phyloP scores from a whole-genome alignment of 2,329 filamentous ascomycete genomes.

The Alternaria consortialis region DNA sequence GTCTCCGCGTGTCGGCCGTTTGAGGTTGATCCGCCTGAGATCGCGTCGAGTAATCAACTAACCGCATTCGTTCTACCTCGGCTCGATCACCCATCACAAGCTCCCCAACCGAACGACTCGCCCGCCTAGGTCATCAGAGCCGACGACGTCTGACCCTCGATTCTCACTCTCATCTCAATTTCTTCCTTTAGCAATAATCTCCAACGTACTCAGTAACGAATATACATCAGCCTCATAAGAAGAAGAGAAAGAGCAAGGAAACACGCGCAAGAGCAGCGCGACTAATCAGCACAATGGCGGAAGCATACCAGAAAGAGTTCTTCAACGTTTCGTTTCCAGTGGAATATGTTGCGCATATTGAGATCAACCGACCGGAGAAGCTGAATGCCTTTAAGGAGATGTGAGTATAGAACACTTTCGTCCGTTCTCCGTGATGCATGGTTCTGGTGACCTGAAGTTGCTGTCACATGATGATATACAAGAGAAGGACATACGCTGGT shows the following conservation, averaged over 20 bases:
- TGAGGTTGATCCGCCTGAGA: background rate
- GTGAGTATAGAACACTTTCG: slow-evolving; percentile 50
- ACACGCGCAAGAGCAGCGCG: background rate
- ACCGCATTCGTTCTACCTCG: slow-evolving; percentile 4
- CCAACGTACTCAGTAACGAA: too few relatives aligned
- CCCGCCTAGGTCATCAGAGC: slow-evolving; percentile 22
- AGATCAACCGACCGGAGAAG: slow-evolving; percentile 88
- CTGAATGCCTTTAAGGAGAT: slow-evolving; percentile 84
- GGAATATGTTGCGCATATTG: slow-evolving; percentile 83
- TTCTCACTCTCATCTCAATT: background rate
- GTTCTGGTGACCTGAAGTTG: too few relatives aligned
- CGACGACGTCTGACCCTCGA: slow-evolving; percentile 1
- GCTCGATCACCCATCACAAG: slow-evolving; percentile 10
- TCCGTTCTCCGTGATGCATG: fast-evolving
- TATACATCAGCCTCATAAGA: too few relatives aligned
- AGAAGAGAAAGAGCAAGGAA: slow-evolving; percentile 24
- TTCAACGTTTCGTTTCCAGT: slow-evolving; percentile 78
- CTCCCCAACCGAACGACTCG: slow-evolving; percentile 27
- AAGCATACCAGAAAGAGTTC: slow-evolving; percentile 64
- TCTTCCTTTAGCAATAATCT: too few relatives aligned
- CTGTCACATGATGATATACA: background rate
- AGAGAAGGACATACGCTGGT: background rate
- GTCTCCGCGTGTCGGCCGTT: background rate
- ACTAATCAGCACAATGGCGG: slow-evolving; percentile 31
- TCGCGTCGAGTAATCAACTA: background rate